Evolutionary conservation across 768 basidiomycete genomes (phyloP), one percentile per base, ranked within the genome.

Genomic region (Pleurotus salmoneostramineus): DNA sequence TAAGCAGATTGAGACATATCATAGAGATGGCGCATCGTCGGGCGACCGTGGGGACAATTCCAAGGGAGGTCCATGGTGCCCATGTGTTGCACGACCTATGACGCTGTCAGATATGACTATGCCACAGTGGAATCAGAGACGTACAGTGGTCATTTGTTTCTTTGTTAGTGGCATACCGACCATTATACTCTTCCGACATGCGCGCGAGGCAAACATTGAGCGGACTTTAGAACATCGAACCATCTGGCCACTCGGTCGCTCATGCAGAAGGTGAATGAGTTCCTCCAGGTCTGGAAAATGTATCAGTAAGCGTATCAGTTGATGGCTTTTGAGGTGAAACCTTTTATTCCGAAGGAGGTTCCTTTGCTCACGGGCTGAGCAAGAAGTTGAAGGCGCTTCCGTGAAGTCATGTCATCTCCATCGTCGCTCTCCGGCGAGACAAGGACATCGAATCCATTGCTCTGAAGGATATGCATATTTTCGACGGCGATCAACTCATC

Each of bases 141-240:
- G 68, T 64, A 92, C 89, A 59, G 76, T 66, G 15, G 77, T 81
- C 96, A 99, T 98, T 66, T 91, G 92, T 12, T 75, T 70, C 59
- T 71, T 76, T 37, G 81, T 93, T 60, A 98, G 76, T 8, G 94
- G 78, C 75, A 84, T 91, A 3, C 97, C 95, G 45, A 98, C 80
- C 97, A 98, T 99, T 43, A 97, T 87, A 70, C 95, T 98, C 75
- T 91, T 95, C 61, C 96, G 71, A 71, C 97, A 99, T 0, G 97
- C 97, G 36, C 95, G 83, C 82, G 88, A 91, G 0, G 97, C 97
- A 67, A 99, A 98, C 95, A 99, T 98, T 4, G 87, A 80, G 12
- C 95, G 82, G 12, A 91, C 93, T 70, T 98, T 98, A 12, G 89
- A 89, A 66, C 94, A 97, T 17, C 97, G 80, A 0, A 97, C 91